Evolutionary conservation across 2,329 filamentous ascomycete species (phyloP).

Genomic region (Botrytis cinerea): DNA sequence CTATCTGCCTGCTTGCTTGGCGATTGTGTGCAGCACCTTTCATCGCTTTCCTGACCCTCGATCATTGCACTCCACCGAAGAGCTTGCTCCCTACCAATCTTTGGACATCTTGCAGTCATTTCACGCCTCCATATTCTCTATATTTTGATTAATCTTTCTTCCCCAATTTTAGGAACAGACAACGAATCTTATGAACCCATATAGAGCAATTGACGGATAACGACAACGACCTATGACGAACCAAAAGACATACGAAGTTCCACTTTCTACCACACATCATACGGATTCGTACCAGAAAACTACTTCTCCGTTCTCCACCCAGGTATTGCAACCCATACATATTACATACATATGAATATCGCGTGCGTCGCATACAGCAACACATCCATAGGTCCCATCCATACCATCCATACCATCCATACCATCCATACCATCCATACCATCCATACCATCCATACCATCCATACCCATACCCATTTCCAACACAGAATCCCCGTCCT

Average conservation of each 20-base stretch:
- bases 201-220: constrained; percentile 8
- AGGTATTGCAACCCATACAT: background rate
- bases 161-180: background rate
- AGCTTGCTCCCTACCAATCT: background rate
- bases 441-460: background rate
- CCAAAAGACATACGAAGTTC: background rate
- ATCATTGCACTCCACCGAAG: background rate
- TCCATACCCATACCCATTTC: background rate
- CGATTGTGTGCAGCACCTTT: background rate
- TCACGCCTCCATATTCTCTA: background rate
- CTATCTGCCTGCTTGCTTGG: constrained; percentile 11
- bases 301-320: constrained; percentile 16
- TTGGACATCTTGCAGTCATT: background rate
- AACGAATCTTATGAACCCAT: background rate
- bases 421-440: constrained; percentile 3
- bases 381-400: background rate
- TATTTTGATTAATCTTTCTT: background rate
- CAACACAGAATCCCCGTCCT: constrained; percentile 13
- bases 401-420: constrained; percentile 3
- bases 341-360: constrained; percentile 1
- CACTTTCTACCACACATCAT: constrained; percentile 3
- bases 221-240: constrained; percentile 16
- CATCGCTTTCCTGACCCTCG: background rate
- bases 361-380: constrained; percentile 3
- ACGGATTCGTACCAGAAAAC: background rate